Evolutionary conservation across 2,329 filamentous ascomycete genomes (phyloP).

Genomic region (Paramyrothecium roridum): DNA sequence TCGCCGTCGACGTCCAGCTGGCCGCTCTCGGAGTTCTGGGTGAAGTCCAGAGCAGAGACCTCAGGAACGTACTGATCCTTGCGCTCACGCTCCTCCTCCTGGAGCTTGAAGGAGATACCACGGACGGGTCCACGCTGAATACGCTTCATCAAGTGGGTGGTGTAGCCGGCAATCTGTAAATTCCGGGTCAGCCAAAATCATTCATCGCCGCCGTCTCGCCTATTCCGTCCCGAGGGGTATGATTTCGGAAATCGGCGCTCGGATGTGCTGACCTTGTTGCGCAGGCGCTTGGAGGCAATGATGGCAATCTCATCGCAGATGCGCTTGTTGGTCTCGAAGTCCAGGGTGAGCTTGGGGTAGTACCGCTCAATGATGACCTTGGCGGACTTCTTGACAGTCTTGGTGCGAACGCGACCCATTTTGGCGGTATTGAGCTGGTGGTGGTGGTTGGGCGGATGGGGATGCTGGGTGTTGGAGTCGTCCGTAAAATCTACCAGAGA

Average conservation of each 20-base stretch:
- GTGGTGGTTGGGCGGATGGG: slow-evolving; percentile 26
- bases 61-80: slow-evolving; percentile 99
- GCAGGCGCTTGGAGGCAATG: slow-evolving; percentile 97
- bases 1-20: slow-evolving; percentile 93
- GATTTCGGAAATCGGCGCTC: neutral
- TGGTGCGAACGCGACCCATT: slow-evolving; percentile 69
- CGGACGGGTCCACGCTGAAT: slow-evolving; percentile 99
- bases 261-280: slow-evolving; percentile 80
- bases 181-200: slow-evolving; percentile 12
- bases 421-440: slow-evolving; percentile 50
- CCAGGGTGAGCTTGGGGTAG: slow-evolving; percentile 96
- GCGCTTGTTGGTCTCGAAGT: slow-evolving; percentile 99
- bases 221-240: neutral
- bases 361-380: slow-evolving; percentile 99
- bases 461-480: slow-evolving; percentile 21
- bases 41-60: slow-evolving; percentile 97
- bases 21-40: slow-evolving; percentile 88
- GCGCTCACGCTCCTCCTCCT: slow-evolving; percentile 99
- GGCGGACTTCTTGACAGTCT: slow-evolving; percentile 75
- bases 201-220: neutral
- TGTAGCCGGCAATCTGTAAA: slow-evolving; percentile 89
- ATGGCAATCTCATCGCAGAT: slow-evolving; percentile 99
- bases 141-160: slow-evolving; percentile 99
- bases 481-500: slow-evolving; percentile 16
- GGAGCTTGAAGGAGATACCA: slow-evolving; percentile 99